Conservation (phyloP, 139 green algal genomes). For the Diplosphaera chodatii region DNA sequence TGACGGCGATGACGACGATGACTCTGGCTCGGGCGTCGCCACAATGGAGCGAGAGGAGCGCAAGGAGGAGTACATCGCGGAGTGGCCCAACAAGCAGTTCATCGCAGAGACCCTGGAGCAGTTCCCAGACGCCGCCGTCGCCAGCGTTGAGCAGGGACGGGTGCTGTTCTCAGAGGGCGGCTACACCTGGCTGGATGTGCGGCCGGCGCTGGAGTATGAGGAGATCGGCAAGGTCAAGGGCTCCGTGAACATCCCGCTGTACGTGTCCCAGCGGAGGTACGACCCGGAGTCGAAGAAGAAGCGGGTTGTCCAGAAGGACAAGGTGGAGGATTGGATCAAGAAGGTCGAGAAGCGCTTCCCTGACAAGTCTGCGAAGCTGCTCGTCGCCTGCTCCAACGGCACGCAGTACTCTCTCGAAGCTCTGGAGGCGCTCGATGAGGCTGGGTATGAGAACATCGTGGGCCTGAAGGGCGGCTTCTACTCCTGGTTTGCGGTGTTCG, state of each 20-base stretch:
- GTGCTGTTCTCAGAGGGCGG: constrained; percentile 52
- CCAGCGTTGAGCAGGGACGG: constrained; percentile 62
- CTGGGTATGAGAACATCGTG: constrained; percentile 67
- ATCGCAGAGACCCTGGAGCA: constrained; percentile 33
- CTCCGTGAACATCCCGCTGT: no score
- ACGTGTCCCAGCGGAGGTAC: constrained; percentile 33
- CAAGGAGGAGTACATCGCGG: constrained; percentile 13
- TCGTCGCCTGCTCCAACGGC: constrained; percentile 74
- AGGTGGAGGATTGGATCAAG: constrained; percentile 50
- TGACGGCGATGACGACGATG: no score
- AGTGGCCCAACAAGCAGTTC: constrained; percentile 55
- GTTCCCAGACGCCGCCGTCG: constrained; percentile 65
- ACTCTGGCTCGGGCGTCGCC: no score
- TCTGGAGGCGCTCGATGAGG: constrained; percentile 69
- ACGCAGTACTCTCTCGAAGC: constrained; percentile 69
- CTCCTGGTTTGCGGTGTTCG: constrained; percentile 57
- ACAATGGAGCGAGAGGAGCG: background rate
- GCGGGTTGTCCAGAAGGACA: constrained; percentile 31
- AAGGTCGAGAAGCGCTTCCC: constrained; percentile 69
- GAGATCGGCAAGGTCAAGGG: constrained; percentile 63
- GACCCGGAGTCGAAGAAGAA: constrained; percentile 40
- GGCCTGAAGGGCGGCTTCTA: constrained; percentile 74
- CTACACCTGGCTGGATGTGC: constrained; percentile 76
- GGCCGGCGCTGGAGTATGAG: constrained; percentile 55
- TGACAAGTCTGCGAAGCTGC: constrained; percentile 61